Conservation (phyloP, 2,329 filamentous ascomycete species). For the Akanthomyces muscarius region DNA sequence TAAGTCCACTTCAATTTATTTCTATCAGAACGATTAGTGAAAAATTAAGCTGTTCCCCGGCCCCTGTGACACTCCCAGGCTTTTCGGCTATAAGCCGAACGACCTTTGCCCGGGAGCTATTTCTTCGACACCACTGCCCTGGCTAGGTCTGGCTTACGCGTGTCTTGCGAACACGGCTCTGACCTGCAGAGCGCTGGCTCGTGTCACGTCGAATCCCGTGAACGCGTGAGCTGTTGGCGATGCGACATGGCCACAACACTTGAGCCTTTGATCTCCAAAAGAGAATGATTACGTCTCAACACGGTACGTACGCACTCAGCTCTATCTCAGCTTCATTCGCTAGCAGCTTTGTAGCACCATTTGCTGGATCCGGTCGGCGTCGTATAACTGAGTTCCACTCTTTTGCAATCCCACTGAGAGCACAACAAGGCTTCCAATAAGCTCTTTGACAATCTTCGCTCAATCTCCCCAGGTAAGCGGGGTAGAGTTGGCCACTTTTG, state of each 20-base stretch:
- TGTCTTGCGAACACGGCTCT: neutral
- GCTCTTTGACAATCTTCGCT: neutral
- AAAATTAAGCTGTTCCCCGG: too few species aligned
- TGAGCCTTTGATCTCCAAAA: conserved; percentile 1
- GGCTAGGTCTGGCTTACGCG: neutral
- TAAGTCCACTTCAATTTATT: too few species aligned
- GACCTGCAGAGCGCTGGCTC: neutral
- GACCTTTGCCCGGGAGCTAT: neutral
- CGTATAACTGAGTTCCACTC: neutral
- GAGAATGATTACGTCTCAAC: neutral
- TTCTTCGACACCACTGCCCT: neutral
- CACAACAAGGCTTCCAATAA: neutral
- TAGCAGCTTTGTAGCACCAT: neutral
- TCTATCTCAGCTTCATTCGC: neutral
- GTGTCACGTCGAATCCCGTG: neutral
- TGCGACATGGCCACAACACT: neutral
- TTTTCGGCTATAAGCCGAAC: neutral
- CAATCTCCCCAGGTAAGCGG: neutral
- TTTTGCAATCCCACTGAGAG: neutral
- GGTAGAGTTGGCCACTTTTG: neutral
- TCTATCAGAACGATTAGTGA: too few species aligned
- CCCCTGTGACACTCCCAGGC: too few species aligned
- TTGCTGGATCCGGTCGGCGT: neutral
- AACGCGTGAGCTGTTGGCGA: neutral
- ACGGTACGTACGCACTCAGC: neutral